Conservation (phyloP, 129 eudicot species). For the Chrysanthemum makinoi region DNA sequence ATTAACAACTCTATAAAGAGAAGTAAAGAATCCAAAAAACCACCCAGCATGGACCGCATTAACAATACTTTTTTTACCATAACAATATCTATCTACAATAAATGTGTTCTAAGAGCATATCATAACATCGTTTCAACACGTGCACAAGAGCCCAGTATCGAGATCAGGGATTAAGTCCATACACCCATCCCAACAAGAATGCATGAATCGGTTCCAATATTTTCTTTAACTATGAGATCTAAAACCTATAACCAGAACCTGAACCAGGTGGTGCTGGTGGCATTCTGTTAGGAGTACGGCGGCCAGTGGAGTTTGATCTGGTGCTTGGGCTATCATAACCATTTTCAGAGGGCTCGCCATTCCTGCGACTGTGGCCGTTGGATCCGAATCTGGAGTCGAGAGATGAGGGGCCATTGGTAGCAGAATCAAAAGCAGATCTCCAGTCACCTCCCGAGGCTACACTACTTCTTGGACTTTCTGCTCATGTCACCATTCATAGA, state of each 20-base stretch:
- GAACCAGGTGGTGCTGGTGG: conserved; percentile 96
- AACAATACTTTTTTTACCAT: conserved; percentile 4
- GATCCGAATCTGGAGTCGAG: conserved; percentile 58
- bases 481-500: conserved; percentile 5
- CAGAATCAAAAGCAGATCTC: conserved; percentile 99
- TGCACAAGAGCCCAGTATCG: conserved; percentile 37
- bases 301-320: conserved; percentile 68
- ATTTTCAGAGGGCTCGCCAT: conserved; percentile 61
- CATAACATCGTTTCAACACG: conserved; percentile 39
- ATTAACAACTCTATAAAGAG: conserved; percentile 5
- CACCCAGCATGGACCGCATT: conserved; percentile 13
- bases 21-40: conserved; percentile 18
- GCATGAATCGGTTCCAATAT: conserved; percentile 37
- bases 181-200: conserved; percentile 53
- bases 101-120: conserved; percentile 49
- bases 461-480: conserved; percentile 79
- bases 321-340: conserved; percentile 57
- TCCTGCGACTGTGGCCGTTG: conserved; percentile 74
- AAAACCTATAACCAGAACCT: conserved; percentile 64
- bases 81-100: conserved; percentile 36
- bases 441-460: conserved; percentile 89
- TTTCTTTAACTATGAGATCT: conserved; percentile 29
- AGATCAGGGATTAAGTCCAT: conserved; percentile 26
- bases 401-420: conserved; percentile 73
- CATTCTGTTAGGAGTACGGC: conserved; percentile 88